Evolutionary conservation across 192 early-diverging fungal genomes (phyloP), one percentile per base, ranked within the genome.

Genomic region (Podila clonocystis): DNA sequence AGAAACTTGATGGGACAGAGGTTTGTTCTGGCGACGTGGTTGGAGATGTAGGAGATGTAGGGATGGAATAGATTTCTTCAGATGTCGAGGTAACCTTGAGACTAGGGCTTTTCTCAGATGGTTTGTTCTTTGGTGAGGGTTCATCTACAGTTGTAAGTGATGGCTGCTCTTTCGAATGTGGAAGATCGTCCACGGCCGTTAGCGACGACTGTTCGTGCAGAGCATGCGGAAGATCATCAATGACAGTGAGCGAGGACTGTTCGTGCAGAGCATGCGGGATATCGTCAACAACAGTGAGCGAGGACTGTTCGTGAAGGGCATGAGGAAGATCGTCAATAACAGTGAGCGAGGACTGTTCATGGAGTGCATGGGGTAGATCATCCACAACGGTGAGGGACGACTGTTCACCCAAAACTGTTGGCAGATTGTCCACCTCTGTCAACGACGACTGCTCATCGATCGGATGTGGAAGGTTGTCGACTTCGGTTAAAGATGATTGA

Each of bases 401-500:
- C 28, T 65, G 63, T 15, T 45, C 63, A 26, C 28, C 11, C 13
- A 65, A 28, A 3, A 26, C 17, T 11, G 22, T n/a, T 3, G 77
- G 77, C 17, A 68, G 33, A 19, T 62, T 59, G 24, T 79, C 75
- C 9, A 79, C 52, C 9, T 62, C 75, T 3, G 75, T 78, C 22
- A 80, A 20, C 17, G 77, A 72, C 20, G 77, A 80, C 30, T 80
- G 77, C 19, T 63, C 26, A 28, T 80, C 77, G 33, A 80, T 73
- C 17, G 52, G 31, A 38, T n/a, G 36, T 20, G 9, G 70, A 63
- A 8, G 45, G 15, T 45, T 50, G 34, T 72, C 76, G 22, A 73
- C 61, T 45, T 80, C 77, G 58, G 77, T 80, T 45, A 80, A 49
- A 24, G 77, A 72, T 11, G 77, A 80, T 30, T 80, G 77, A 17